phyloP scores from a whole-genome alignment of 331 rosid genomes.

The Rosa hybrid region DNA sequence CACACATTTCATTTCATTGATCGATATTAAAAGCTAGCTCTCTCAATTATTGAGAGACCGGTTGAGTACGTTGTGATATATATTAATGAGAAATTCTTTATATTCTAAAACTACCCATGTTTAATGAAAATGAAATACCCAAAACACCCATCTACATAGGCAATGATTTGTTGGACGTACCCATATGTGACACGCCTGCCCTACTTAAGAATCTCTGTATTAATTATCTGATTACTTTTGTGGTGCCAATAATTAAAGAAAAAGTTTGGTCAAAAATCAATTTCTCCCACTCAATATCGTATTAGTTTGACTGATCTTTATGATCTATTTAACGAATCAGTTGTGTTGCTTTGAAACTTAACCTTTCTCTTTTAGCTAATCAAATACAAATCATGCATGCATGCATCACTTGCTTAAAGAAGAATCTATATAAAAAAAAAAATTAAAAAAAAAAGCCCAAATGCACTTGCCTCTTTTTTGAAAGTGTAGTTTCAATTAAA shows the following conservation, averaged over 20 bases:
- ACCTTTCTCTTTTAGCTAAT: not conserved
- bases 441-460: not conserved
- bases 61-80: not conserved
- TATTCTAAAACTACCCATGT: too few species aligned
- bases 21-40: not conserved
- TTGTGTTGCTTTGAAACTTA: not conserved
- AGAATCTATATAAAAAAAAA: not conserved
- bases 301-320: not conserved
- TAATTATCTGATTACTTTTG: not conserved
- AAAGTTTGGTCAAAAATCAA: not conserved
- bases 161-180: too few species aligned
- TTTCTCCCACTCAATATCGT: not conserved
- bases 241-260: not conserved
- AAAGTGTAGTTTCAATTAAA: not conserved
- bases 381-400: not conserved
- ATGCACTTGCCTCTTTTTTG: not conserved
- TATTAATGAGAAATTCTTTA: too few species aligned
- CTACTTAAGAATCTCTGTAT: too few species aligned
- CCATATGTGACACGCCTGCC: too few species aligned
- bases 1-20: not conserved
- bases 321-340: not conserved
- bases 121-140: too few species aligned
- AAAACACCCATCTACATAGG: too few species aligned
- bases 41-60: not conserved
- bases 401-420: not conserved